phyloP scores from a whole-genome alignment of 257 asterid species.

The Rehmannia glutinosa region DNA sequence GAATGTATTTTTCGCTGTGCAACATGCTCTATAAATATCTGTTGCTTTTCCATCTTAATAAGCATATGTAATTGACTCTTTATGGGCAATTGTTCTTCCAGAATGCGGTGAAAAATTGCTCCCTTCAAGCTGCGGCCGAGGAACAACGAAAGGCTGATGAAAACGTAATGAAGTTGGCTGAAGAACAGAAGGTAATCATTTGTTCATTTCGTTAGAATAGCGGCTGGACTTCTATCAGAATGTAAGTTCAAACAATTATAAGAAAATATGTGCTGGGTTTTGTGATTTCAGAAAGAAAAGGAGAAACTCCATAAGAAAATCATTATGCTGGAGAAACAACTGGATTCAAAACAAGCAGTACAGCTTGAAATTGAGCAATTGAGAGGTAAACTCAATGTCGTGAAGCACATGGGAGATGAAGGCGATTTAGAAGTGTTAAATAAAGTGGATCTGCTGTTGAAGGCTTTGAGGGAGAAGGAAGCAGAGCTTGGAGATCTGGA shows the following conservation, averaged over 20 bases:
- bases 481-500: constrained; percentile 61
- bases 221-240: constrained; percentile 13
- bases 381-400: constrained; percentile 62
- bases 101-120: constrained; percentile 70
- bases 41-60: constrained; percentile 12
- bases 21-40: constrained; percentile 2
- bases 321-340: constrained; percentile 62
- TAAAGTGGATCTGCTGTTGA: constrained; percentile 49
- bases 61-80: constrained; percentile 10
- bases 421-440: constrained; percentile 60
- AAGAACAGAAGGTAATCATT: constrained; percentile 70
- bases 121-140: constrained; percentile 58
- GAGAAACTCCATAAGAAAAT: constrained; percentile 68
- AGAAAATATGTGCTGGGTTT: constrained; percentile 16
- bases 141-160: constrained; percentile 66
- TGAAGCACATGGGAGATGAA: constrained; percentile 59
- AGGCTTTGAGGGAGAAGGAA: constrained; percentile 72
- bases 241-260: constrained; percentile 8
- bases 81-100: constrained; percentile 24
- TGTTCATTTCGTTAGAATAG: constrained; percentile 15
- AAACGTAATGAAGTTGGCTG: constrained; percentile 68
- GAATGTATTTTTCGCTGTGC: constrained; percentile 4
- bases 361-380: constrained; percentile 73
- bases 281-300: constrained; percentile 67
- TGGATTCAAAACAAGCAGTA: constrained; percentile 70